Percentiles rank a stretch among this genome's conserved stretches.
Conservation (phyloP, 805 yeast genomes). For the Myxozyma monticola region DNA sequence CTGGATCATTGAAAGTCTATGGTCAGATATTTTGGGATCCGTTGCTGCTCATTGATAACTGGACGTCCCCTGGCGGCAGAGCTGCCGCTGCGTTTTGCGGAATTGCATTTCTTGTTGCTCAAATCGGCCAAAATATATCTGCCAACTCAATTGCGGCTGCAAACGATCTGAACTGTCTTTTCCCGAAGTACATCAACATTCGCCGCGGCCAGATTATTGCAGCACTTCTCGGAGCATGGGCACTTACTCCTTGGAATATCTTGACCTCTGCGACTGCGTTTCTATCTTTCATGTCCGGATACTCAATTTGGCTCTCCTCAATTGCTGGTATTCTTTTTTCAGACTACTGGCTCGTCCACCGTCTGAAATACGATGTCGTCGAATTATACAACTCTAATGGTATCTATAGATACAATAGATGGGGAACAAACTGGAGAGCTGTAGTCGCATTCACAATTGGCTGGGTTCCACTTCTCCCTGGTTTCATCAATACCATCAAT, state of each 20-base stretch:
- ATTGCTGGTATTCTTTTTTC: slow-evolving; percentile 43
- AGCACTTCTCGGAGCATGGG: slow-evolving; percentile 38
- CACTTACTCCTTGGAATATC: slow-evolving; percentile 46
- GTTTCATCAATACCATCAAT: slow-evolving; percentile 32
- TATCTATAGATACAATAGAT: slow-evolving; percentile 47
- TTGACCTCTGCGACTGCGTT: slow-evolving; percentile 43
- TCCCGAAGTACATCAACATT: slow-evolving; percentile 49
- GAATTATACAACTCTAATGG: slow-evolving; percentile 46
- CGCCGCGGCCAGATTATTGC: slow-evolving; percentile 50
- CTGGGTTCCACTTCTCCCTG: slow-evolving; percentile 34
- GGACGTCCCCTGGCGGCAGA: slow-evolving; percentile 28
- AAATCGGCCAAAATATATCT: slow-evolving; percentile 67
- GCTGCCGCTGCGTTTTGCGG: slow-evolving; percentile 30
- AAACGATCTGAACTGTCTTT: slow-evolving; percentile 45
- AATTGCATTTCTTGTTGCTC: slow-evolving; percentile 60
- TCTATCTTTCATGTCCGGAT: slow-evolving; percentile 41
- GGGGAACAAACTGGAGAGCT: slow-evolving; percentile 49
- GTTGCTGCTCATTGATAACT: slow-evolving; percentile 19
- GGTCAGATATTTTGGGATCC: slow-evolving; percentile 50
- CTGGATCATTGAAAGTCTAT: slow-evolving; percentile 38
- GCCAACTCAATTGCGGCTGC: slow-evolving; percentile 47
- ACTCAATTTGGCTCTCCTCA: slow-evolving; percentile 47
- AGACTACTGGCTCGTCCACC: slow-evolving; percentile 47
- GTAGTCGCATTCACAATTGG: slow-evolving; percentile 43
- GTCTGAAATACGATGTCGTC: slow-evolving; percentile 44